Evolutionary conservation across 164 flowering plant genomes (phyloP), one percentile per base, ranked within the genome.

Genomic region (Nymphaea colorata): DNA sequence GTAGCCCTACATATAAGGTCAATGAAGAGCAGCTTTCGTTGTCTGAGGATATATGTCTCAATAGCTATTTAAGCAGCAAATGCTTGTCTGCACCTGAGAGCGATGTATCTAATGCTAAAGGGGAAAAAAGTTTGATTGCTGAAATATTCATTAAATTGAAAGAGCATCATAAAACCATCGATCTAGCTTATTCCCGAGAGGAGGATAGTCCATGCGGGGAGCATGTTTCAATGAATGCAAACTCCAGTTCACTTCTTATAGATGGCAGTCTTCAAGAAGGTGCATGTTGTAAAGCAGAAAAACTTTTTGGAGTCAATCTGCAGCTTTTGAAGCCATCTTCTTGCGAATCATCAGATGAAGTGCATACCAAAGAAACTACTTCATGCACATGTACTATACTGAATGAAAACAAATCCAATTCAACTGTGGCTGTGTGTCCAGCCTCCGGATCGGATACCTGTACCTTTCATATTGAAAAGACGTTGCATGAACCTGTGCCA

Each of bases 261-360:
- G 55, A 47, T 47, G 55, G 11, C 55, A 47, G 12, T 47, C 55
- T 47, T 47, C 3, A 3, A 47, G 12, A 7, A 4, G 12, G 11
- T 12, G 11, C 12, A 6, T 12, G 11, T 12, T 6, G 3, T 47
- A 47, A 47, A 47, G 55, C 12, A 41, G 65, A 64, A 41, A 81
- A 73, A 65, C 79, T 82, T 75, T 78, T 82, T 72, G 83, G 87
- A 43, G 63, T 76, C 68, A 79, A 81, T 70, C 68, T 79, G 70
- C 47, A 43, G 57, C 47, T n/a, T 71, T 36, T 68, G 16, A 64
- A 66, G 53, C 64, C 74, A 62, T 68, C 18, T 74, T 62, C 74
- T 12, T 47, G 12, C 12, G 11, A 47, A 47, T 47, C 55, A 7
- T 12, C 7, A 47, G 12, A 47, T 47, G 12, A 25, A 25, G 36